phyloP scores from a whole-genome alignment of 257 asterid genomes.

The Solanum chaucha region DNA sequence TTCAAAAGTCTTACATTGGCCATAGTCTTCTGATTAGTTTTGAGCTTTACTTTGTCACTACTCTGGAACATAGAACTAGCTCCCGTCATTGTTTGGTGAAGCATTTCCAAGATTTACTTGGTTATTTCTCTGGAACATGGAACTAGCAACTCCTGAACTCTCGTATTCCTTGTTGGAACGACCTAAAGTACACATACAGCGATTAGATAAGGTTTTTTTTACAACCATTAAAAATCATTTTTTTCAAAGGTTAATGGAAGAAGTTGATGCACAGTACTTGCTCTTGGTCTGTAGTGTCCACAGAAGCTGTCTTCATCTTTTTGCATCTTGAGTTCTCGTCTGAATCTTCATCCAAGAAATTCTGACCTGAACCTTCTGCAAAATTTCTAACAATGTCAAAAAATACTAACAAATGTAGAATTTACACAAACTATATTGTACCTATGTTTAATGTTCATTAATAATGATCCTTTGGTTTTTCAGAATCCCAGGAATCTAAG shows the following conservation, averaged over 20 bases:
- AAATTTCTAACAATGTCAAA: not conserved
- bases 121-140: not conserved
- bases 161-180: not conserved
- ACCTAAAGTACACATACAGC: not conserved
- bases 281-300: slow-evolving; percentile 5
- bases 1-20: not conserved
- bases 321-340: slow-evolving; percentile 4
- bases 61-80: not conserved
- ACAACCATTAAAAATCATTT: not conserved
- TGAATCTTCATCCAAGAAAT: slow-evolving; percentile 15
- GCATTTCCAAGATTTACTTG: not conserved
- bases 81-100: not conserved
- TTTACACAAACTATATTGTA: not conserved
- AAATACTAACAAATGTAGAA: not conserved
- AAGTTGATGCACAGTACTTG: not conserved
- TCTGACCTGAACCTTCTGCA: slow-evolving; percentile 35
- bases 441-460: not conserved
- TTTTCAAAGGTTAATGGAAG: not conserved
- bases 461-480: not conserved
- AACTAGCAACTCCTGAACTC: not conserved
- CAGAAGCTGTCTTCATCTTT: slow-evolving; percentile 13
- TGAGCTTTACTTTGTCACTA: not conserved
- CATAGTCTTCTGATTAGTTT: not conserved
- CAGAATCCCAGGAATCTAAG: not conserved
- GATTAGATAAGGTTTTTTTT: not conserved